These are phyloP conservation scores for Citrus unshiu DNA, from an alignment of 345 rosid species.

Conservation along the genomic window DNA sequence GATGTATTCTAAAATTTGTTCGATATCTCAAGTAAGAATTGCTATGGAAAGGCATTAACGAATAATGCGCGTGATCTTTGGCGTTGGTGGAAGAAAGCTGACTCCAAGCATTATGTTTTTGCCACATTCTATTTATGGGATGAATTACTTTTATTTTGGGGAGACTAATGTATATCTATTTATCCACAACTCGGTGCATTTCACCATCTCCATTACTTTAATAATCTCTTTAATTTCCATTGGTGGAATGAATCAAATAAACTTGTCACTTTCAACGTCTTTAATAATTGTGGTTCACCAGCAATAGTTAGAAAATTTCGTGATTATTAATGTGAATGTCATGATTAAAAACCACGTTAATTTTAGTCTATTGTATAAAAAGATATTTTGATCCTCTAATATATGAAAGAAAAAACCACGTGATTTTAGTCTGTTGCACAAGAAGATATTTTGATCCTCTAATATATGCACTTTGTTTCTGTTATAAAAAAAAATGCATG, in stretches of 20 bases:
- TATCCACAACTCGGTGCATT: background rate
- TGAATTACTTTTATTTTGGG: too few relatives aligned
- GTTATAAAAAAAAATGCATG: background rate
- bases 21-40: too few relatives aligned
- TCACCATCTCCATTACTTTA: background rate
- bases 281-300: background rate
- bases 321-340: too few relatives aligned
- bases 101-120: too few relatives aligned
- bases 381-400: conserved; percentile 48
- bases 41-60: too few relatives aligned
- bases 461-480: conserved; percentile 51
- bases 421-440: conserved; percentile 21
- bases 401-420: conserved; percentile 12
- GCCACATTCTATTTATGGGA: too few relatives aligned
- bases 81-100: too few relatives aligned
- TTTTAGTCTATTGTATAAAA: conserved; percentile 26
- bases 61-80: too few relatives aligned
- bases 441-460: conserved; percentile 45
- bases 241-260: too few relatives aligned
- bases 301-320: background rate
- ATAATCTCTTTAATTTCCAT: too few relatives aligned
- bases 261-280: background rate
- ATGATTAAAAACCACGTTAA: conserved; percentile 25
- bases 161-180: too few relatives aligned
- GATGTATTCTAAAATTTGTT: too few relatives aligned